These are phyloP conservation scores for Akanthomyces lecanii DNA, from an alignment of 2,329 filamentous ascomycete genomes.

Conservation along the genomic window DNA sequence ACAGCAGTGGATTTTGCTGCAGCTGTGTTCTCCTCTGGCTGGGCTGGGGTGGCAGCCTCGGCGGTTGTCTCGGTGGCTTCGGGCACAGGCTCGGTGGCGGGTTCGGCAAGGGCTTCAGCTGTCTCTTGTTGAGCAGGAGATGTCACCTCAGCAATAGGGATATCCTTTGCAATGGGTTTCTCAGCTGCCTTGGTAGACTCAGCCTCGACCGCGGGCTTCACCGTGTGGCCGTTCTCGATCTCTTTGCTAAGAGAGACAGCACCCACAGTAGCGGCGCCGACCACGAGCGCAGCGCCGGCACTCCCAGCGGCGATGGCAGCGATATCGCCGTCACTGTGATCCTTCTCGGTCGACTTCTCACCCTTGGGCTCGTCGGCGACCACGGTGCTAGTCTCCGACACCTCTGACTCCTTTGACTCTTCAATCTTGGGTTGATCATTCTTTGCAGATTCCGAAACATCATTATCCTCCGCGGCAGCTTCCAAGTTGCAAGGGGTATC, in stretches of 20 bases:
- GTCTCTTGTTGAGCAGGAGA: neutral
- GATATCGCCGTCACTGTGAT: neutral
- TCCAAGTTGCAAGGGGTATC: slow-evolving; percentile 15
- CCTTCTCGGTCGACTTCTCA: neutral
- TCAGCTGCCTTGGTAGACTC: neutral
- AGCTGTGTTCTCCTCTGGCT: neutral
- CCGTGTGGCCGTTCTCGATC: neutral
- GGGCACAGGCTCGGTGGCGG: neutral
- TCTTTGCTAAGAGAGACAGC: neutral
- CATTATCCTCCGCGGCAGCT: slow-evolving; percentile 9
- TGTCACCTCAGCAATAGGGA: neutral
- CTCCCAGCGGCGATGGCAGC: slow-evolving; percentile 2
- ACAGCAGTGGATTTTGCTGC: neutral
- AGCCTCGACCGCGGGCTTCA: neutral
- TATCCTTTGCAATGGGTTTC: neutral
- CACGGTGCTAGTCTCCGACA: slow-evolving; percentile 12
- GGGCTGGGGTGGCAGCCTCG: neutral
- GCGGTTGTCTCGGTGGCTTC: neutral
- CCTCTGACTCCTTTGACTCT: slow-evolving; percentile 15
- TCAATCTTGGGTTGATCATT: slow-evolving; percentile 2
- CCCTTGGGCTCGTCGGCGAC: slow-evolving; percentile 14
- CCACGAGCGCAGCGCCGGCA: neutral
- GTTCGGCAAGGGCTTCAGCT: neutral
- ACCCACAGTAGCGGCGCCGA: neutral
- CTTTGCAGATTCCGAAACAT: slow-evolving; percentile 6